phyloP scores from a whole-genome alignment of 495 filamentous ascomycete species.

The Penicillium flavigenum region DNA sequence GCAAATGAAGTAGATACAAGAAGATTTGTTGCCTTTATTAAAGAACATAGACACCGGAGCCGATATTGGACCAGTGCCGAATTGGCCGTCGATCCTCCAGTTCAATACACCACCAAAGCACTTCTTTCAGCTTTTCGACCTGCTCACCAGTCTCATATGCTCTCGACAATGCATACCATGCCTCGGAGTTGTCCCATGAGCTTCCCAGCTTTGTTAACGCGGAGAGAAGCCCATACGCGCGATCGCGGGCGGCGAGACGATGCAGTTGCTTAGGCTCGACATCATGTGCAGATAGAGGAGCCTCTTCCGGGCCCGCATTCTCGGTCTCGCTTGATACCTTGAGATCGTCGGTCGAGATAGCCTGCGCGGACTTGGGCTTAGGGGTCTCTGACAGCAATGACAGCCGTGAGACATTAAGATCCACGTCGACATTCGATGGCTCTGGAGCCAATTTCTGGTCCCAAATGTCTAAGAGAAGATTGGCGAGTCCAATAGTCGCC shows the following conservation, averaged over 20 bases:
- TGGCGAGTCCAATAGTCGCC: constrained; percentile 79
- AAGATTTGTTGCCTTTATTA: constrained; percentile 25
- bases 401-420: constrained; percentile 31
- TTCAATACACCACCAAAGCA: constrained; percentile 70
- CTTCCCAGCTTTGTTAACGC: constrained; percentile 78
- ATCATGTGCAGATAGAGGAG: constrained; percentile 23
- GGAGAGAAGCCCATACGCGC: constrained; percentile 79
- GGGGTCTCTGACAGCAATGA: constrained; percentile 23
- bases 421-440: constrained; percentile 33
- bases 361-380: constrained; percentile 24
- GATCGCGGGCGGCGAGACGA: constrained; percentile 78
- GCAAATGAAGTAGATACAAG: constrained; percentile 32
- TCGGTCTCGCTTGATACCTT: constrained; percentile 19
- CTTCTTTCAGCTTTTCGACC: constrained; percentile 74
- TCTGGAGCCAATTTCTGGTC: constrained; percentile 56
- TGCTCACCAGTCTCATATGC: constrained; percentile 84
- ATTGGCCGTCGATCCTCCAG: constrained; percentile 54
- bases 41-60: constrained; percentile 48
- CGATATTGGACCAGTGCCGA: constrained; percentile 50
- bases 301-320: constrained; percentile 11
- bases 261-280: constrained; percentile 63
- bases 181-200: constrained; percentile 92
- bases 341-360: constrained; percentile 28
- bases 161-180: constrained; percentile 84
- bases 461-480: constrained; percentile 85